Evolutionary conservation across 1,284 basidiomycete species (phyloP), one percentile per base, ranked within the genome.

Genomic region (Athelia psychrophila): DNA sequence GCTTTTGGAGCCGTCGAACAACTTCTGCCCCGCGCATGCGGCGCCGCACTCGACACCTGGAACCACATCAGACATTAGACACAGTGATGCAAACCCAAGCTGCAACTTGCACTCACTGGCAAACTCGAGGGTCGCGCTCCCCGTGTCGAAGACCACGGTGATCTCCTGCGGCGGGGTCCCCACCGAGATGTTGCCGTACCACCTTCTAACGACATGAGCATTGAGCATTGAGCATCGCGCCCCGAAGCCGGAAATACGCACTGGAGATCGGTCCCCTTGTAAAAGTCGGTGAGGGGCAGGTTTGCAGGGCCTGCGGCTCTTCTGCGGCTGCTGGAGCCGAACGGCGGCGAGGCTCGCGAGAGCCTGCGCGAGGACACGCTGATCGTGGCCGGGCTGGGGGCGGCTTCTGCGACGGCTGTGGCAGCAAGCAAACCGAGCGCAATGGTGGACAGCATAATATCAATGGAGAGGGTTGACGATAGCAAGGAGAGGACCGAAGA

Each of bases 251-350:
- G 45, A 30, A 58, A 30, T 30, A 6, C 69, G 60, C 54, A 80
- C 76, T 81, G 79, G 24, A 80, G 69, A 59, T 81, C 79, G 24
- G 79, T 81, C 25, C 78, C 77, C 38, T 71, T 58, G 69, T 80
- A 81, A 59, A 78, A 79, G 62, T 80, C 77, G n/a, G 67, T 67
- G 16, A 81, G 63, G 44, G 76, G 76, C 30, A 78, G 64, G n/a
- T 42, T 42, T 6, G 27, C 27, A 15, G 65, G 55, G 13, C 75
- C 70, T 33, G 68, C 58, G 38, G 78, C 57, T 13, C 70, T 72
- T 52, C 75, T 65, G 18, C 69, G 62, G 51, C 64, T 65, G n/a
- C n/a, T n/a, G n/a, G n/a, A n/a, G 33, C 33, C 12, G n/a, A 16
- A 22, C 38, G n/a, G 20, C n/a, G n/a, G 6, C 6, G 38, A 22